Evolutionary conservation across 2,329 filamentous ascomycete species (phyloP).

Genomic region (Cytospora paraplurivora): DNA sequence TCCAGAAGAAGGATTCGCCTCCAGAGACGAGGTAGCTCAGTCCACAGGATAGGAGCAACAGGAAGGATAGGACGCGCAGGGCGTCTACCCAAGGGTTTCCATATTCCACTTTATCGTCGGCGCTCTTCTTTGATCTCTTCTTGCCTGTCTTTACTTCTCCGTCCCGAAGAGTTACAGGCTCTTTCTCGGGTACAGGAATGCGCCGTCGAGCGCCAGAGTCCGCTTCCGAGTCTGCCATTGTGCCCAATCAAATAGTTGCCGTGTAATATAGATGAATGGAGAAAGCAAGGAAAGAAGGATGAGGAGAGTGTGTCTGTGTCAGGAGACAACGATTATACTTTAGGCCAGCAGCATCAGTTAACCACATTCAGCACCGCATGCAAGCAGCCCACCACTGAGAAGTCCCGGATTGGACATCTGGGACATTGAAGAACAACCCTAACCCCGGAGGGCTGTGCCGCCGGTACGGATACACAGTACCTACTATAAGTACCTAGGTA

Average conservation of each 20-base stretch:
- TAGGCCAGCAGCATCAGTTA: too few relatives aligned
- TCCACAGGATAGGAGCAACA: conserved; percentile 66
- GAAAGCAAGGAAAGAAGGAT: neutral
- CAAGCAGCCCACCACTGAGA: too few relatives aligned
- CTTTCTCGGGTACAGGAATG: conserved; percentile 15
- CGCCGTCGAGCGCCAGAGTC: conserved; percentile 28
- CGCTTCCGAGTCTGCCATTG: conserved; percentile 21
- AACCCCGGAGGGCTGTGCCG: too few relatives aligned
- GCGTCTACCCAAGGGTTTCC: conserved; percentile 61
- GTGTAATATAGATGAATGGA: neutral
- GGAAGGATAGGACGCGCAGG: conserved; percentile 67
- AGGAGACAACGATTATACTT: too few relatives aligned
- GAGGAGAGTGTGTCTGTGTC: too few relatives aligned
- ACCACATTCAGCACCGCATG: too few relatives aligned
- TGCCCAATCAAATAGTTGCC: too few relatives aligned
- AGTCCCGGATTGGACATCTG: too few relatives aligned
- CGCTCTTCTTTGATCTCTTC: conserved; percentile 32
- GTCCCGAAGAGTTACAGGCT: neutral
- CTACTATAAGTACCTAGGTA: too few relatives aligned
- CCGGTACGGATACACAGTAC: too few relatives aligned
- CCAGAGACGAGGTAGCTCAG: conserved; percentile 77
- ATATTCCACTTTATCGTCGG: conserved; percentile 67
- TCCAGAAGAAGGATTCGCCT: conserved; percentile 72
- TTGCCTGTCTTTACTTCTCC: conserved; percentile 24
- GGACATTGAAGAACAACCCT: too few relatives aligned